Base-by-base conservation (phyloP, 768 basidiomycete species). In the Phanerodontia chrysosporium region DNA sequence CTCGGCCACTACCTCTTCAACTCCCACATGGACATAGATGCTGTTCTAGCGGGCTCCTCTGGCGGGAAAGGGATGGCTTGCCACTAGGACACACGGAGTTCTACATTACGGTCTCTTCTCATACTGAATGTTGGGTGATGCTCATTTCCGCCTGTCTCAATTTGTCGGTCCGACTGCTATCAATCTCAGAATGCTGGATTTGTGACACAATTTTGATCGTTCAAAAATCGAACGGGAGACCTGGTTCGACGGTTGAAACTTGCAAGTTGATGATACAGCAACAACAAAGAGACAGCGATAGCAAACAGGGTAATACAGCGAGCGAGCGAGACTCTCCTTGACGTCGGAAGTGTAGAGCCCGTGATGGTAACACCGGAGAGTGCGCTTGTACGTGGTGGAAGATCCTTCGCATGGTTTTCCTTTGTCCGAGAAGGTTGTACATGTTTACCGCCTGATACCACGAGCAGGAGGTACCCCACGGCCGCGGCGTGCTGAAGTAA, bases 1-100 rank as follows among this genome's bases (percentile, higher is more conserved):
- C 65, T 90, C 16, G 94, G 95, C 0, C 92, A 96, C 72, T 90
- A 85, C 69, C 68, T 92, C 51, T 95, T 92, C 65, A 82, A 84
- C 39, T 75, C 76, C 0, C 79, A 78, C 27, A 82, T 91, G 62
- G 86, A 90, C 65, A 69, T 83, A 16, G 85, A 89, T 45, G 75
- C 80, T 4, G 70, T 87, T 14, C 75, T 88, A 18, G 64, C 73
- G 10, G 80, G 78, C 27, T 62, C 52, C n/a, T 67, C 58, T 9
- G 67, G 62, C 35, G 76, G 75, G 46, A 93, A 87, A 72, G 86
- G 89, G 10, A 82, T 90, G 80, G 84, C 89, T 0, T 94, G 92
- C 67, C 92, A 95, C 71, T 95, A n/a, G n/a, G n/a, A n/a, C n/a
- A n/a, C n/a, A n/a, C n/a, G n/a, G 71, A 78, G 52, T 21, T 28